These are phyloP conservation scores for Mycena citricolor DNA, from an alignment of 1,284 basidiomycete genomes.

Conservation along the genomic window DNA sequence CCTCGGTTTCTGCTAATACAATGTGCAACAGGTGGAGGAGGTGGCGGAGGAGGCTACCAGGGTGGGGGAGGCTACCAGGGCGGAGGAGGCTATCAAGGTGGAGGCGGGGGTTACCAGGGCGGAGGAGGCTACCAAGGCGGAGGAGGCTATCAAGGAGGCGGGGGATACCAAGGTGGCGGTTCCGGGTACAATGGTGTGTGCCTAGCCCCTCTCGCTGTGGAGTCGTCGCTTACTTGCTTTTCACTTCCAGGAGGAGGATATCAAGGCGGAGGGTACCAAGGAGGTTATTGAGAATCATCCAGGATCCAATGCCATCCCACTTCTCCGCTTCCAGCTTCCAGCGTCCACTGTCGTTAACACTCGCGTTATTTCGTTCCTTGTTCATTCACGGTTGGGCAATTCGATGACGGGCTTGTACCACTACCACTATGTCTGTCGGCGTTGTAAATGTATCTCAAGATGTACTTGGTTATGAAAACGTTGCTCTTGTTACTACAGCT, in stretches of 20 bases:
- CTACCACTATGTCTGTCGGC: too few relatives aligned
- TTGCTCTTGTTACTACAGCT: too few relatives aligned
- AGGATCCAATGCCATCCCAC: constrained; percentile 10
- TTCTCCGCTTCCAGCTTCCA: constrained; percentile 22
- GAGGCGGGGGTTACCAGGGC: constrained; percentile 27
- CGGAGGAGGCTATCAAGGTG: constrained; percentile 30
- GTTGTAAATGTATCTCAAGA: too few relatives aligned
- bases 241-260: not conserved
- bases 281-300: too few relatives aligned
- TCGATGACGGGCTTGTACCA: too few relatives aligned
- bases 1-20: not conserved
- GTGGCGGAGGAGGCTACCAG: constrained; percentile 31
- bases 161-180: constrained; percentile 28
- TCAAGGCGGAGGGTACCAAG: not conserved
- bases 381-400: too few relatives aligned
- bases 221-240: not conserved
- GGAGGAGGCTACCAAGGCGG: constrained; percentile 30
- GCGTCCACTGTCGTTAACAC: too few relatives aligned
- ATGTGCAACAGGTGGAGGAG: constrained; percentile 18
- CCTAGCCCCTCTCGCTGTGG: not conserved
- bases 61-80: constrained; percentile 26
- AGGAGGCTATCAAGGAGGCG: constrained; percentile 30
- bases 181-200: constrained; percentile 23
- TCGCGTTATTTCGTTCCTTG: too few relatives aligned
- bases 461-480: too few relatives aligned